Percentiles rank a stretch among this genome's conserved stretches.
These are phyloP conservation scores for Quercus variabilis DNA, from an alignment of 306 rosid genomes.

Conservation along the genomic window DNA sequence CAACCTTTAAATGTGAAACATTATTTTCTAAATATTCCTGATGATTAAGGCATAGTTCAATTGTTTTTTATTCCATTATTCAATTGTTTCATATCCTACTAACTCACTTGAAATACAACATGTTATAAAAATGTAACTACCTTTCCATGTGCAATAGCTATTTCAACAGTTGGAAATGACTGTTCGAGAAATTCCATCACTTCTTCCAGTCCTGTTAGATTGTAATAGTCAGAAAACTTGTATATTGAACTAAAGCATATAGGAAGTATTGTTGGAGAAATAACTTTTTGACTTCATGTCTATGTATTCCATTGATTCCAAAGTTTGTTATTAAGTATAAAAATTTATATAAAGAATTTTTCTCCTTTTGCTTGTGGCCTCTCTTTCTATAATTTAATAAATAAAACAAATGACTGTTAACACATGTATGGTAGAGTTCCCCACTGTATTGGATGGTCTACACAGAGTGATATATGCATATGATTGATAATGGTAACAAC, in stretches of 20 bases:
- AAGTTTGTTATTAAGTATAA: background rate
- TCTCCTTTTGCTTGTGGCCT: slow-evolving; percentile 4
- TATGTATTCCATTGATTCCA: background rate
- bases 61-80: background rate
- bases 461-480: background rate
- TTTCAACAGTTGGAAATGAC: slow-evolving; percentile 72
- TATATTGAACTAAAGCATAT: slow-evolving; percentile 13
- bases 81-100: slow-evolving; percentile 11
- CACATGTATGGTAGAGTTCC: background rate
- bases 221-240: slow-evolving; percentile 22
- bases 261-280: background rate
- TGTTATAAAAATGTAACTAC: slow-evolving; percentile 42
- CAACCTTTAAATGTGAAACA: background rate
- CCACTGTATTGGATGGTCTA: background rate
- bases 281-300: slow-evolving; percentile 2
- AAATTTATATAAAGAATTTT: background rate
- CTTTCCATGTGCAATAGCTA: slow-evolving; percentile 96
- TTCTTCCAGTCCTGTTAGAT: slow-evolving; percentile 79
- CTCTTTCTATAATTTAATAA: background rate
- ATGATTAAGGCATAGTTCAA: background rate
- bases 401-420: background rate
- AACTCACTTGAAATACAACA: slow-evolving; percentile 18
- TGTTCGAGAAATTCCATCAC: slow-evolving; percentile 75
- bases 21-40: background rate
- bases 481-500: background rate